Evolutionary conservation across 345 rosid genomes (phyloP), one percentile per base, ranked within the genome.

Genomic region (Salix udensis): DNA sequence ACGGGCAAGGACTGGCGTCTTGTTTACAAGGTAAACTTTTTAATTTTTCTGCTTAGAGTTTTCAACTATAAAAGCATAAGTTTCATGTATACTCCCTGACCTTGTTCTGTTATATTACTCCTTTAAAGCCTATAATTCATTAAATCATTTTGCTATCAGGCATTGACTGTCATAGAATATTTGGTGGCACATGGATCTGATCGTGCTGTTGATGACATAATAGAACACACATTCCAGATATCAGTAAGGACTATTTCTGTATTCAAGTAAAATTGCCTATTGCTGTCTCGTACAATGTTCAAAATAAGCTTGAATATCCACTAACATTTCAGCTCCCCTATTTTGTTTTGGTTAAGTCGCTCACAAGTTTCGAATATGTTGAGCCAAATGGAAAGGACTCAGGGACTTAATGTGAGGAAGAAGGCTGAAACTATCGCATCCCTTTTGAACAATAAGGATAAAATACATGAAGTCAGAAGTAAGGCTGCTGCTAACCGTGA

Each of bases 1-100:
- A 89, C 94, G 31, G 97, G 98, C 74, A 96, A 94, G 85, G 94
- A 93, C 68, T 96, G 99, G 99, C 95, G 99, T 62, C 93, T 88
- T 82, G 99, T 91, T 71, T 96, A 96, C 85, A 96, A 96, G 97
- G 99, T 96, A 80, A 58, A 40, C 37, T 26, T 72, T 70, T 87
- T 46, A 6, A 16, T 10, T 72, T 37, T 40, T 76, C 60, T 71
- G 24, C 64, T 50, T 18, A 2, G 72, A 61, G 71, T 31, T 72
- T 70, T 23, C 14, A 65, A 67, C 61, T 48, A 18, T 19, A 34
- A n/a, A n/a, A n/a, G 65, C 23, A 7, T 14, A 71, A 61, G 28
- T 46, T 55, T 77, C 23, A 21, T 73, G 42, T 55, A 50, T 65
- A 55, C 69, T 42, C 61, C 64, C 30, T 2, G 53, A 15, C 44